Conservation (phyloP, 2,329 filamentous ascomycete species). For the Penicillium occitanis region DNA sequence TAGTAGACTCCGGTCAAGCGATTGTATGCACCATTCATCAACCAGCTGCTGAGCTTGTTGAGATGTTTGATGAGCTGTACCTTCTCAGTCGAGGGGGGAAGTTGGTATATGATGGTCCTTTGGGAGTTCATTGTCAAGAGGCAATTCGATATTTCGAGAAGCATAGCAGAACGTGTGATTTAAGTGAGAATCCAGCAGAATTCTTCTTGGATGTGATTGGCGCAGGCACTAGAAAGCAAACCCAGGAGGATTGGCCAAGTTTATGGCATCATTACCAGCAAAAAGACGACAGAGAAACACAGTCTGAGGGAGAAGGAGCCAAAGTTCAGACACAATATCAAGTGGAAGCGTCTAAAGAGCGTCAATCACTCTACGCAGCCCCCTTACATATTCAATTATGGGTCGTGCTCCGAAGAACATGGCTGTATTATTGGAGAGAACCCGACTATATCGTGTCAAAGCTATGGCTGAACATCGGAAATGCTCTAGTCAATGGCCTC, state of each 20-base stretch:
- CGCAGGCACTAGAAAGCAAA: neutral
- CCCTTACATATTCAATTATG: slow-evolving; percentile 52
- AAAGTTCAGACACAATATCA: neutral
- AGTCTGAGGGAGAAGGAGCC: neutral
- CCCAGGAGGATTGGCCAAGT: neutral
- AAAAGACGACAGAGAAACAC: neutral
- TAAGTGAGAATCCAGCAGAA: slow-evolving; percentile 2
- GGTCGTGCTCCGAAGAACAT: slow-evolving; percentile 57
- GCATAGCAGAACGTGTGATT: neutral
- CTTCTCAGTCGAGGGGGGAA: slow-evolving; percentile 53
- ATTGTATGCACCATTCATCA: slow-evolving; percentile 59
- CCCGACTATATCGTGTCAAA: slow-evolving; percentile 20
- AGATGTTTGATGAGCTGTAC: slow-evolving; percentile 55
- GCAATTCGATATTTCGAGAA: slow-evolving; percentile 4
- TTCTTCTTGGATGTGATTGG: neutral
- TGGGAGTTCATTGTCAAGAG: slow-evolving; percentile 47
- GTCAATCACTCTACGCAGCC: slow-evolving; percentile 23
- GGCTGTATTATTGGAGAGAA: slow-evolving; percentile 24
- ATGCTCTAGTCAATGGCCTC: slow-evolving; percentile 21
- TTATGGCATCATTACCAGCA: neutral
- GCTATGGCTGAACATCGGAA: slow-evolving; percentile 18
- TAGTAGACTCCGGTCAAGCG: slow-evolving; percentile 57
- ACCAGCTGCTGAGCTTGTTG: slow-evolving; percentile 54
- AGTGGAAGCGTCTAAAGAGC: neutral
- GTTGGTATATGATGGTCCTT: slow-evolving; percentile 52